These are phyloP conservation scores for Fusarium sp. DNA, from an alignment of 2,329 filamentous ascomycete genomes.

Conservation along the genomic window DNA sequence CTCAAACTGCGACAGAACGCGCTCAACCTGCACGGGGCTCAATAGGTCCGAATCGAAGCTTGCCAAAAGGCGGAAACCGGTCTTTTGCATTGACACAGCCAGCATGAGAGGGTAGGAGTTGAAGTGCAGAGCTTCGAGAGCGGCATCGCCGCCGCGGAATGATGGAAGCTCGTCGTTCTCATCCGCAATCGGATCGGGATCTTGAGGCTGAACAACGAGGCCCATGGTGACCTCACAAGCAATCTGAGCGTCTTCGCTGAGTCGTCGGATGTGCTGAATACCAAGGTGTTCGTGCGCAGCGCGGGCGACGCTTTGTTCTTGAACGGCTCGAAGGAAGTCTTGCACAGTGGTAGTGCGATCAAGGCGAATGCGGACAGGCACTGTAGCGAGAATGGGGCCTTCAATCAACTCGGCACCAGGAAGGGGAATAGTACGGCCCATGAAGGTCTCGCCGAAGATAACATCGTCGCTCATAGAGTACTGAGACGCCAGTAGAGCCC, in stretches of 20 bases:
- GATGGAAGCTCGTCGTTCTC: conserved; percentile 49
- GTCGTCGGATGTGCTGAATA: conserved; percentile 52
- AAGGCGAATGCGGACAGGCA: conserved; percentile 41
- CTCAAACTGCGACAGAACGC: conserved; percentile 63
- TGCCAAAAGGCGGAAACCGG: conserved; percentile 66
- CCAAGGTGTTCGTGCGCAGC: conserved; percentile 48
- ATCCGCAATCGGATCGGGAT: conserved; percentile 35
- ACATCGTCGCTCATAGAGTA: conserved; percentile 46
- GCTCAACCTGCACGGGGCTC: conserved; percentile 60
- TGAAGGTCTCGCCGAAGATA: conserved; percentile 47
- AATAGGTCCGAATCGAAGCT: conserved; percentile 71
- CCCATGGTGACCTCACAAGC: conserved; percentile 67
- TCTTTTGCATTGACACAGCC: conserved; percentile 67
- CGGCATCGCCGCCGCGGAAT: conserved; percentile 64
- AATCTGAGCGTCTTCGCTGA: conserved; percentile 61
- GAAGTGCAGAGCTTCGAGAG: conserved; percentile 67
- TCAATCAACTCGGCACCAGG: conserved; percentile 46
- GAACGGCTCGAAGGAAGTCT: conserved; percentile 43
- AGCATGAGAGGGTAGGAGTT: conserved; percentile 71
- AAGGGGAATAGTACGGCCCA: conserved; percentile 46
- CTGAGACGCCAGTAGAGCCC: conserved; percentile 45
- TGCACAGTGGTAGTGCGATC: conserved; percentile 37
- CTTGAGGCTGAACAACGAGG: conserved; percentile 59
- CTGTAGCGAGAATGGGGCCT: conserved; percentile 46
- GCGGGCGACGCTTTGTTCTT: conserved; percentile 44